Evolutionary conservation across 768 basidiomycete genomes (phyloP).

Genomic region (Russula olivacea): DNA sequence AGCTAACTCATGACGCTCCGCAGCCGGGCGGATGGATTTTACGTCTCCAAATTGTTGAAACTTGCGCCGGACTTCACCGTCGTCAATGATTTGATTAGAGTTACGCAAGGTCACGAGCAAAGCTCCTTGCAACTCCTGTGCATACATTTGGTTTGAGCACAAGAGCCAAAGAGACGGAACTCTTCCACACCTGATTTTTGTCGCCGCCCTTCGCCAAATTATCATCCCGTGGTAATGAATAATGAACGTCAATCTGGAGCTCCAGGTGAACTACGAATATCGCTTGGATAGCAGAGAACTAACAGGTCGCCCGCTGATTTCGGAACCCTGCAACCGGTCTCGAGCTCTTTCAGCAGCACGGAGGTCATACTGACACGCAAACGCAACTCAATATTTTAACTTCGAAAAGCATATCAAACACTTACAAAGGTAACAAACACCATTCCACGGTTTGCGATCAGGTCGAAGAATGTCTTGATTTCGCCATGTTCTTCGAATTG

Average conservation of each 20-base stretch:
- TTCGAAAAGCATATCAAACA: slow-evolving; percentile 24
- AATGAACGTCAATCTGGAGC: slow-evolving; percentile 93
- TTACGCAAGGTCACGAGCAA: slow-evolving; percentile 72
- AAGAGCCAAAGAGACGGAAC: not conserved
- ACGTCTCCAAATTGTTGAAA: slow-evolving; percentile 91
- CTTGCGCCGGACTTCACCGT: slow-evolving; percentile 77
- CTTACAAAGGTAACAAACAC: slow-evolving; percentile 98
- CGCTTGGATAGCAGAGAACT: slow-evolving; percentile 32
- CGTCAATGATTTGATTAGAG: slow-evolving; percentile 68
- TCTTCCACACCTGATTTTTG: slow-evolving; percentile 66
- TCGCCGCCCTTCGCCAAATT: slow-evolving; percentile 52
- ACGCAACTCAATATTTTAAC: not conserved
- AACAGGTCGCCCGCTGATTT: slow-evolving; percentile 84
- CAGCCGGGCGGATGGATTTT: slow-evolving; percentile 64
- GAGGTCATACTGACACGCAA: slow-evolving; percentile 66
- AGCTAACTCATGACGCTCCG: slow-evolving; percentile 49
- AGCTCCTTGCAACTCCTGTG: slow-evolving; percentile 74
- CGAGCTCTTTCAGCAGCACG: slow-evolving; percentile 89
- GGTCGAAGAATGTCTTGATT: slow-evolving; percentile 95
- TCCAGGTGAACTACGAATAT: slow-evolving; percentile 16
- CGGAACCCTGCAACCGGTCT: slow-evolving; percentile 83
- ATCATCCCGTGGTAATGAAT: slow-evolving; percentile 88
- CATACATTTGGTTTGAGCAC: not conserved
- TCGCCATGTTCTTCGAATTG: slow-evolving; percentile 92
- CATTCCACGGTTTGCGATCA: slow-evolving; percentile 94